These are phyloP conservation scores for Pythium scleroteichum DNA, from an alignment of 352 stramenopile species.

Conservation along the genomic window DNA sequence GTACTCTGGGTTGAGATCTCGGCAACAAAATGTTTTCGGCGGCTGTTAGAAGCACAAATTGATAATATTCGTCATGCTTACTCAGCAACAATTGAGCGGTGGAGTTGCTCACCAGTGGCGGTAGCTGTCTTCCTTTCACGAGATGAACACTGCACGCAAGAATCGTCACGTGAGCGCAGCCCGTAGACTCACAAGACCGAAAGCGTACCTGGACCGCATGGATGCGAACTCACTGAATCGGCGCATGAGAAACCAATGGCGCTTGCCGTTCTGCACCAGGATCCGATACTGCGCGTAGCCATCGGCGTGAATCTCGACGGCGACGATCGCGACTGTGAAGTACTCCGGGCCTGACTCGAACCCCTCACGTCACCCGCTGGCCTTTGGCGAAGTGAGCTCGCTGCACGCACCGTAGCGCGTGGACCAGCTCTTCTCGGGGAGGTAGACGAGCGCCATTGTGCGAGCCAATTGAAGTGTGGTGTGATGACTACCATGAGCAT, in stretches of 20 bases:
- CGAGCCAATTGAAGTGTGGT: conserved; percentile 10
- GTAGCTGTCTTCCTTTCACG: neutral
- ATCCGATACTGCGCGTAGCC: conserved; percentile 68
- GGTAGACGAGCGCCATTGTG: conserved; percentile 74
- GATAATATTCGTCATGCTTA: neutral
- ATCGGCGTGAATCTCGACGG: conserved; percentile 46
- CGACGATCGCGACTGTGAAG: conserved; percentile 69
- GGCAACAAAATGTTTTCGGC: conserved; percentile 72
- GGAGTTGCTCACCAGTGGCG: neutral
- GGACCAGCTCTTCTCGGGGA: conserved; percentile 69
- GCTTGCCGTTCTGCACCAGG: conserved; percentile 66
- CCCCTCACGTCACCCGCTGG: too few species aligned
- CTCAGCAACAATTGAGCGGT: too few species aligned
- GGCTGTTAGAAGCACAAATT: conserved; percentile 29
- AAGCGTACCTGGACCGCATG: conserved; percentile 43
- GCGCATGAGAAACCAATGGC: conserved; percentile 64
- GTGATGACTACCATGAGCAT: conserved; percentile 6
- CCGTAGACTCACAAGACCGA: too few species aligned
- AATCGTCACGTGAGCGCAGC: neutral
- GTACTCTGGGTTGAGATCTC: conserved; percentile 75
- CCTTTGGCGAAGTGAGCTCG: too few species aligned
- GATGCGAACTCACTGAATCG: conserved; percentile 77
- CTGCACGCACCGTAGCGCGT: conserved; percentile 60
- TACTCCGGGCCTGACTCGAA: conserved; percentile 56
- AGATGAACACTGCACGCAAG: neutral